Base-by-base conservation (phyloP, 768 basidiomycete genomes). In the Pisolithus sp. region DNA sequence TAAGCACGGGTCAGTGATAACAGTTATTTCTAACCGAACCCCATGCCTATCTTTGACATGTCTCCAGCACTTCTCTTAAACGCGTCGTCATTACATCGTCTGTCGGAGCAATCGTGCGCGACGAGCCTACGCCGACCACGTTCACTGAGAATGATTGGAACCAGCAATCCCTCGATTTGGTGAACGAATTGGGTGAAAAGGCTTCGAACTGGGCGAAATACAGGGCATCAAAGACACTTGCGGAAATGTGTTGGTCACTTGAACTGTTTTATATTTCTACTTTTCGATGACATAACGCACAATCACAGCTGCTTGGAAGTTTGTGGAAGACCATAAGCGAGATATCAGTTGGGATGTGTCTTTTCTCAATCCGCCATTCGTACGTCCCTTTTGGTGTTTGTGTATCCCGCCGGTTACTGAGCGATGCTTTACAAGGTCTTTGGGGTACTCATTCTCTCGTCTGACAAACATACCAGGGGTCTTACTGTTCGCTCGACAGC, bases 31-130 rank as follows among this genome's bases (percentile, higher is more conserved):
- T 6, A 5, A 18, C 28, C 5, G 36, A 45, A 13, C 10, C 30
- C 39, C 23, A 7, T 30, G 8, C 30, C 10, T 6, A 6, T 30
- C 15, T 15, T 7, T 30, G 24, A 17, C 17, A 18, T 17, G 8
- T 44, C 41, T 30, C 30, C 26, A 39, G 58, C 72, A 78, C 47
- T 56, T 73, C 15, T 8, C 71, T 91, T 57, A 81, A 85, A 62
- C 79, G 89, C 3, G 70, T 93, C 40, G 79, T 89, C 7, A 65
- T 87, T 52, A 87, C 85, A 0, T 81, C 81, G 9, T 88, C 86
- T 2, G 70, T 64, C 43, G 85, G 78, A 1, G 68, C 82, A 0
- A 59, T 85, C 12, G 54, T 76, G 2, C 54, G 59, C 3, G 53
- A 65, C 0, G 55, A 57, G 0, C 62, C 71, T 1, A 58, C 58